Conservation (phyloP, 192 early-diverging fungal genomes). For the Backusella parvicylindrica region DNA sequence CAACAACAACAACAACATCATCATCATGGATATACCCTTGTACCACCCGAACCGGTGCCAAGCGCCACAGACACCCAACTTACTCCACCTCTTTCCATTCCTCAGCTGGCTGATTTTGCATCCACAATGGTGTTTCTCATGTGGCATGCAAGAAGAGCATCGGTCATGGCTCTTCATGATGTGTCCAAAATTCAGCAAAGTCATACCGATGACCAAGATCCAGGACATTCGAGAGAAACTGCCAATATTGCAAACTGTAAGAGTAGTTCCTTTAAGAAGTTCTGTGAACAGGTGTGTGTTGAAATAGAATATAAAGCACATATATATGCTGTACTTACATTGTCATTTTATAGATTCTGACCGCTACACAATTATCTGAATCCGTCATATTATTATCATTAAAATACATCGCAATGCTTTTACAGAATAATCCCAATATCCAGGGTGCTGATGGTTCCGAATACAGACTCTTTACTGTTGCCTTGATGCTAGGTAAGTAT, state of each 20-base stretch:
- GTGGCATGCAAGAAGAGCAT: conserved; percentile 44
- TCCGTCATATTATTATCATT: conserved; percentile 49
- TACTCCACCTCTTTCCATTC: background rate
- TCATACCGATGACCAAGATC: conserved; percentile 19
- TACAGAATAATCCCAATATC: conserved; percentile 35
- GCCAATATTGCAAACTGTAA: conserved; percentile 21
- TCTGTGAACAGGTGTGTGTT: conserved; percentile 39
- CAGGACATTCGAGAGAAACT: conserved; percentile 25
- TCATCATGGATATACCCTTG: background rate
- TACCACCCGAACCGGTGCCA: conserved; percentile 14
- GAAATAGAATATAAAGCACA: background rate
- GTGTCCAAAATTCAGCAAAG: background rate
- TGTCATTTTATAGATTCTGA: conserved; percentile 36
- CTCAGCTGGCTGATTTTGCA: conserved; percentile 52
- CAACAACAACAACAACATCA: background rate
- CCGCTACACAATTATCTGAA: conserved; percentile 47
- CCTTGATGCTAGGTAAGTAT: conserved; percentile 44
- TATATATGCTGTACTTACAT: background rate
- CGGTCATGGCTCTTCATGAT: conserved; percentile 32
- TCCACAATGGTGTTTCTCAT: conserved; percentile 55
- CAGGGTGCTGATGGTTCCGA: conserved; percentile 54
- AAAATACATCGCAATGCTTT: conserved; percentile 51
- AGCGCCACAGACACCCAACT: conserved; percentile 15
- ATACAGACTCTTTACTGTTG: conserved; percentile 51
- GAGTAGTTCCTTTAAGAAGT: conserved; percentile 33